Evolutionary conservation across 2,329 filamentous ascomycete species (phyloP), one percentile per base, ranked within the genome.

Genomic region (Boeremia exigua): DNA sequence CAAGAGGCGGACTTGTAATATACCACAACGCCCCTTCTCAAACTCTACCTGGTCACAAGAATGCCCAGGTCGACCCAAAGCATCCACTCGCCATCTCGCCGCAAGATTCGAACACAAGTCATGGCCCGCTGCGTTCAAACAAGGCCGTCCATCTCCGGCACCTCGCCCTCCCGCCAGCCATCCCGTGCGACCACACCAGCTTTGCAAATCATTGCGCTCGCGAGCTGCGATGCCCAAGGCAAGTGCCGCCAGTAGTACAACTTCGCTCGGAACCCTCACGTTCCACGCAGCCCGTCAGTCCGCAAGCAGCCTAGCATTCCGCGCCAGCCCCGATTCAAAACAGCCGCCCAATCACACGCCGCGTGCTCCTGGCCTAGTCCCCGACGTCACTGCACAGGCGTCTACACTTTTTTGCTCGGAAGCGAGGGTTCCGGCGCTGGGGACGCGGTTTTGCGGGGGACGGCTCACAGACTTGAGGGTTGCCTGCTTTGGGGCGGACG

Each of bases 351-450:
- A 53, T 52, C 32, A 48, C 10, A n/a, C 8, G 15, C 9, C 32
- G 37, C 14, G 45, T 43, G 40, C 44, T 54, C 23, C 30, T 23
- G 9, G 17, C 1, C 42, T 47, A 54, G 55, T 49, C 34, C 38
- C 48, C 48, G 47, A 57, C 54, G 54, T 57, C 54, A 57, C 42
- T 48, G 19, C 19, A 5, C 5, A 23, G 19, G 19, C 19, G 3
- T 23, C 19, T 23, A 23, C 19, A 23, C 29, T 38, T 50, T 50
- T 29, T 29, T 39, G 25, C 27, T 34, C 48, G 48, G 34, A 38
- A 44, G 43, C 37, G 48, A 32, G 39, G 17, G 40, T 38, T 52
- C 49, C 49, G 49, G 45, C 42, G 49, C 36, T 29, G 34, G 28
- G 14, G 14, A 37, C 8, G n/a, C 15, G 30, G 19, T 15, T 40